Base-by-base conservation (phyloP, 805 yeast genomes). In the Kregervanrija delftensis region DNA sequence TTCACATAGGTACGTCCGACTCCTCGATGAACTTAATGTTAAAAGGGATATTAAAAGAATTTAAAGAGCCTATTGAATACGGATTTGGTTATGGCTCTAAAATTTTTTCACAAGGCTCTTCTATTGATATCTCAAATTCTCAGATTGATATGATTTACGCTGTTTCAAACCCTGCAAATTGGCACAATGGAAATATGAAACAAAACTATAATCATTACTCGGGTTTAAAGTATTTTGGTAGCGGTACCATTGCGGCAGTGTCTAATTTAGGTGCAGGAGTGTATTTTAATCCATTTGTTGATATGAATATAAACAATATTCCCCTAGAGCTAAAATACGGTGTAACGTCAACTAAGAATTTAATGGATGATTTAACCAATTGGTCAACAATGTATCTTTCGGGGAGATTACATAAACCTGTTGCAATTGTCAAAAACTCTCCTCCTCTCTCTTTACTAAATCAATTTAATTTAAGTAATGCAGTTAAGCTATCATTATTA, bases 71-170 rank as follows among this genome's bases (percentile, higher is more conserved):
- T 1, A 76, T 88, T 11, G 68, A 79, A 43, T 85, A 77, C 55
- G 82, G 96, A 1, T 86, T 91, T 64, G 99, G 97, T 0, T 91
- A 91, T 63, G 99, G 99, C 2, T 85, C 95, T 8, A 96, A 96
- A 4, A 96, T 93, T 1, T 86, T 93, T 56, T 73, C 78, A 33
- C 99, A 91, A 61, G 82, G 80, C 4, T 45, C 58, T 3, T 52
- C 59, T 10, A 58, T 61, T 11, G 72, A 73, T 33, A 36, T 46
- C 4, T 45, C 56, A 1, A 56, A 58, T 28, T 83, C 89, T 0
- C 98, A 93, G 61, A 77, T 87, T 11, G 99, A 93, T 61, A 64
- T 93, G 63, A 84, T 91, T 11, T 80, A 85, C 55, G 88, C 86
- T 1, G 97, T 90, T 2, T 73, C 83, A 0, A 76, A 82, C 57